Evolutionary conservation across 1,284 basidiomycete genomes (phyloP), one percentile per base, ranked within the genome.

Genomic region (Agaricales sp.): DNA sequence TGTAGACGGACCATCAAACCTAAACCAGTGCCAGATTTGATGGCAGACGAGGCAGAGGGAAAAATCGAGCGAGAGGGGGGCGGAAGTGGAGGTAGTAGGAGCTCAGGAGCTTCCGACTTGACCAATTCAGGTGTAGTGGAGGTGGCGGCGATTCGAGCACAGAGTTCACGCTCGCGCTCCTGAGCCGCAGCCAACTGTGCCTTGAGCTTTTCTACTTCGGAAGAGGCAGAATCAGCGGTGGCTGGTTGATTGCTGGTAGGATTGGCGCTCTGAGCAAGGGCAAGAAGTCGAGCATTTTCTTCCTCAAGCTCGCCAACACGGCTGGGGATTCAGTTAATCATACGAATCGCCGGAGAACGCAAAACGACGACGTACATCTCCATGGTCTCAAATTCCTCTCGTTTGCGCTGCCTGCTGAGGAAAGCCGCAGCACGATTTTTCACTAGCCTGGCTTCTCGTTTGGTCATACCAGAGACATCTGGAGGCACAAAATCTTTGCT

Each of bases 341-440:
- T 22, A 24, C 11, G 19, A 48, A 39, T 30, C 30, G 16, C 43
- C 22, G 45, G 50, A 37, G 46, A 47, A 54, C 54, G 58, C 47
- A 52, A 55, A 47, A 57, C 53, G 47, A 54, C 55, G 53, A 69
- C 63, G 69, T 73, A 91, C 85, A 83, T 67, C 73, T 92, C 89
- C 82, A 93, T 90, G 61, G 67, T 73, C 67, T 93, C 90, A 60
- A 92, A 93, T 67, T 93, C 90, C 68, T 93, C 90, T 52, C 90
- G 81, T 67, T 93, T 93, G 59, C 90, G 76, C 66, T 93, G 90
- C 60, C 90, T 75, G 63, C 82, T 87, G 58, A 93, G 80, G 70
- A 93, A 93, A 49, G 90, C 90, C 6, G 90, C 90, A 12, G 90
- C 90, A 50, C 90, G 78, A 69, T 93, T 93, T 74, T 93, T 93